These are phyloP conservation scores for Melanomma pulvis-pyrius DNA, from an alignment of 495 filamentous ascomycete species.

Conservation along the genomic window DNA sequence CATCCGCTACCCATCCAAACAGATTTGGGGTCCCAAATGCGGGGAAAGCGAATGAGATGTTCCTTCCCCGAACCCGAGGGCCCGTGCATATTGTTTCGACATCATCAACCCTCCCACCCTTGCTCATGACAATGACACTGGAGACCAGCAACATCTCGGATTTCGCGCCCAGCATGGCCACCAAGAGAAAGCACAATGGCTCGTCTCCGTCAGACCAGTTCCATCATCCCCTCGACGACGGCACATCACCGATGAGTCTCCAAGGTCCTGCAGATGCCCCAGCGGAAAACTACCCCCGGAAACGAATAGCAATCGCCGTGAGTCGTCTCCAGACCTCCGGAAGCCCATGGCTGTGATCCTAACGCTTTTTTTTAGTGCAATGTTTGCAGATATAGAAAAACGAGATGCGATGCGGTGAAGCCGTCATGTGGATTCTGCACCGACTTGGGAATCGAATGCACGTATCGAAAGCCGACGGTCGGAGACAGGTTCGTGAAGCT, in stretches of 20 bases:
- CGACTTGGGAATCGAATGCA: slow-evolving; percentile 73
- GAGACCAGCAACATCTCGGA: neutral
- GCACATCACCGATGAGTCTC: neutral
- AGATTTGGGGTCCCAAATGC: neutral
- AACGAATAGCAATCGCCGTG: slow-evolving; percentile 30
- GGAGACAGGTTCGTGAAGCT: slow-evolving; percentile 22
- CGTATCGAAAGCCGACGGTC: slow-evolving; percentile 66
- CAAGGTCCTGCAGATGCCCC: neutral
- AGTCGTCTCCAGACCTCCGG: neutral
- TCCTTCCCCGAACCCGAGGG: neutral
- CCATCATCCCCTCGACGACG: neutral
- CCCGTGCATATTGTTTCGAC: neutral
- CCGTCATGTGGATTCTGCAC: slow-evolving; percentile 78
- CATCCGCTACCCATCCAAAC: neutral
- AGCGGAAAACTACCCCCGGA: slow-evolving; percentile 30
- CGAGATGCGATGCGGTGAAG: slow-evolving; percentile 73
- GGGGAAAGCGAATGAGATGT: neutral
- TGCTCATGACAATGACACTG: neutral
- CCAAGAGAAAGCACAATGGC: slow-evolving; percentile 18
- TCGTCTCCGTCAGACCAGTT: neutral
- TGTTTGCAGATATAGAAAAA: slow-evolving; percentile 76
- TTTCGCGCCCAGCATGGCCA: neutral
- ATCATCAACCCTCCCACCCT: neutral
- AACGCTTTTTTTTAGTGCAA: slow-evolving; percentile 60
- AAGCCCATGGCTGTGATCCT: neutral